phyloP scores from a whole-genome alignment of 192 early-diverging fungal species.

The Mortierella claussenii region DNA sequence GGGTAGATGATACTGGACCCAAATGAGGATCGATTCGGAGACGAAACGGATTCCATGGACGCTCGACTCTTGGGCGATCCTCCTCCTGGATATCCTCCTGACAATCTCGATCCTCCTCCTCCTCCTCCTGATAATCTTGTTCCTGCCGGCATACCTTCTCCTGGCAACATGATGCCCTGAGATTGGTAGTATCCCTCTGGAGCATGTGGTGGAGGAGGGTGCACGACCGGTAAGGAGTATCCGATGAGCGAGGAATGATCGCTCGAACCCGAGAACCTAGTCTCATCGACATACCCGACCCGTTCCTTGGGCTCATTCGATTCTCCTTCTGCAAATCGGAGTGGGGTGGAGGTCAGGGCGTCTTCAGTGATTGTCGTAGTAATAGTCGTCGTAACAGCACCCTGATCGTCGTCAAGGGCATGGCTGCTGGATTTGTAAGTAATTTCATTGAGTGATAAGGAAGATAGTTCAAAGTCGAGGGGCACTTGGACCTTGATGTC shows the following conservation, averaged over 20 bases:
- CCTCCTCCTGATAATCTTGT: no score
- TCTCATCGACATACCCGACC: slow-evolving; percentile 44
- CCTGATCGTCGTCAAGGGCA: not conserved
- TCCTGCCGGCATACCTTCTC: no score
- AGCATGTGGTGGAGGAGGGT: slow-evolving; percentile 3
- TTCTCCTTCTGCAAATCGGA: slow-evolving; percentile 31
- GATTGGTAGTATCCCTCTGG: not conserved
- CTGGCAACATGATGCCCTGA: no score
- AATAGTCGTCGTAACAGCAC: not conserved
- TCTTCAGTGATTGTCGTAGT: no score
- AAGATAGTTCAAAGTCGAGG: slow-evolving; percentile 31
- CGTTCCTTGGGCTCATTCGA: slow-evolving; percentile 30
- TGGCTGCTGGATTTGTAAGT: no score
- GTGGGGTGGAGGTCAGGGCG: slow-evolving; percentile 14
- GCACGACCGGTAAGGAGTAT: slow-evolving; percentile 1
- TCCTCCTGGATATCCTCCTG: no score
- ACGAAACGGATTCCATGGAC: not conserved
- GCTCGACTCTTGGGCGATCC: no score
- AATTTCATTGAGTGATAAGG: slow-evolving; percentile 18
- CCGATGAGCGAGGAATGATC: slow-evolving; percentile 7
- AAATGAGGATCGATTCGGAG: not conserved
- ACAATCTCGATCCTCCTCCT: not conserved
- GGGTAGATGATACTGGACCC: slow-evolving; percentile 7
- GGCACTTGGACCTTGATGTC: slow-evolving; percentile 13
- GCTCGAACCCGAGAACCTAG: slow-evolving; percentile 42